Conservation (phyloP, 169 alveolate genomes). For the Plasmodium adleri region DNA sequence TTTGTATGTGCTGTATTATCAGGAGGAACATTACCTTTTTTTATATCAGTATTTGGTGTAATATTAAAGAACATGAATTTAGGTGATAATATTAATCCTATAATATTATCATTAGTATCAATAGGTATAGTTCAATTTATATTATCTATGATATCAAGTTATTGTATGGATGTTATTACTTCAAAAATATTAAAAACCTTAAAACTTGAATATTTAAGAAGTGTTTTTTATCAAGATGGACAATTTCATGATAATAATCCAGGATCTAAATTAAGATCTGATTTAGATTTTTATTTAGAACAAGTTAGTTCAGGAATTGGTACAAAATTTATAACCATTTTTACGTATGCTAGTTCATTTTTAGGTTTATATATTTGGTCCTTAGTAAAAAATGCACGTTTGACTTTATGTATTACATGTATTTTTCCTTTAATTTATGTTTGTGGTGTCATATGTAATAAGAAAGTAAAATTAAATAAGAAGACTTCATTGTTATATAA, state of each 20-base stretch:
- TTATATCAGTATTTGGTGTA: constrained; percentile 55
- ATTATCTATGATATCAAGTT: constrained; percentile 42
- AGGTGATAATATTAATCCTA: constrained; percentile 49
- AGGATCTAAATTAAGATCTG: constrained; percentile 74
- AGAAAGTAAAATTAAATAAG: constrained; percentile 33
- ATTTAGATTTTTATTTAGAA: constrained; percentile 75
- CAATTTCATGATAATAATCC: constrained; percentile 77
- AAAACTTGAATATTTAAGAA: constrained; percentile 59
- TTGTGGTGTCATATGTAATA: constrained; percentile 48
- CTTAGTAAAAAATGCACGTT: constrained; percentile 43
- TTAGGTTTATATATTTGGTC: constrained; percentile 64
- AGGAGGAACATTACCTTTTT: constrained; percentile 67
- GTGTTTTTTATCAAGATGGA: constrained; percentile 78
- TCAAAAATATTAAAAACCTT: constrained; percentile 34
- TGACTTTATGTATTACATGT: constrained; percentile 65
- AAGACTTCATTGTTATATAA: constrained; percentile 55
- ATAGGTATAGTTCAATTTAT: constrained; percentile 55
- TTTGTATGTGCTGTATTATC: constrained; percentile 60
- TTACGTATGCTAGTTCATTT: constrained; percentile 75
- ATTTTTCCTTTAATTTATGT: constrained; percentile 72
- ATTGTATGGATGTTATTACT: constrained; percentile 65
- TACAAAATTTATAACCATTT: constrained; percentile 63
- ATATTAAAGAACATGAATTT: constrained; percentile 43
- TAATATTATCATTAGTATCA: constrained; percentile 22
- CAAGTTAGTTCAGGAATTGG: constrained; percentile 78